A percentile compares a stretch with the other conserved stretches of the same genome.
Conservation (phyloP, 169 alveolate genomes). For the Plasmodium ovale region DNA sequence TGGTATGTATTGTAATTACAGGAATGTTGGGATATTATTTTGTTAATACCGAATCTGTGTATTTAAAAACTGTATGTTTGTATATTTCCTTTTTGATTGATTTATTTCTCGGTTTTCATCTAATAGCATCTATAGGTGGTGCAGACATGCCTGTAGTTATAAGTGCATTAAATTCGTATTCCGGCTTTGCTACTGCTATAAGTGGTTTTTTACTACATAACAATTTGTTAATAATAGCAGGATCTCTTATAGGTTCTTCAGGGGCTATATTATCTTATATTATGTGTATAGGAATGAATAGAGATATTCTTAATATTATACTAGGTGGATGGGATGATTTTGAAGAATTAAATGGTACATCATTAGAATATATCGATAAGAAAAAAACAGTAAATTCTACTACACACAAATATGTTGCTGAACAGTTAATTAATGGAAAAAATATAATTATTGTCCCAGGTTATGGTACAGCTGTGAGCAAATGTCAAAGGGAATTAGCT, state of each 20-base stretch:
- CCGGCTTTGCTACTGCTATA: constrained; percentile 95
- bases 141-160: constrained; percentile 97
- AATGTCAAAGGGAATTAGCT: constrained; percentile 89
- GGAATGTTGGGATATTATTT: constrained; percentile 79
- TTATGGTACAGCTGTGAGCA: constrained; percentile 95
- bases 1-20: constrained; percentile 74
- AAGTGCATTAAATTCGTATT: constrained; percentile 94
- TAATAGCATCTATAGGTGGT: constrained; percentile 93
- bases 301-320: constrained; percentile 90
- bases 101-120: constrained; percentile 89
- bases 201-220: constrained; percentile 94
- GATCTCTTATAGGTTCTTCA: constrained; percentile 95
- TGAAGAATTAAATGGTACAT: constrained; percentile 86
- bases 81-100: constrained; percentile 80
- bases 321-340: constrained; percentile 91
- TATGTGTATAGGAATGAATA: constrained; percentile 96
- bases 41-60: constrained; percentile 24
- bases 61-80: constrained; percentile 71
- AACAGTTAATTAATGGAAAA: constrained; percentile 86
- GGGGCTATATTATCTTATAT: constrained; percentile 95
- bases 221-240: constrained; percentile 92
- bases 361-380: constrained; percentile 84
- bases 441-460: constrained; percentile 95
- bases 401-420: constrained; percentile 87
- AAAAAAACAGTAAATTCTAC: constrained; percentile 86